Conservation (phyloP, 148 eudicot genomes). For the Nepenthes gracilis region DNA sequence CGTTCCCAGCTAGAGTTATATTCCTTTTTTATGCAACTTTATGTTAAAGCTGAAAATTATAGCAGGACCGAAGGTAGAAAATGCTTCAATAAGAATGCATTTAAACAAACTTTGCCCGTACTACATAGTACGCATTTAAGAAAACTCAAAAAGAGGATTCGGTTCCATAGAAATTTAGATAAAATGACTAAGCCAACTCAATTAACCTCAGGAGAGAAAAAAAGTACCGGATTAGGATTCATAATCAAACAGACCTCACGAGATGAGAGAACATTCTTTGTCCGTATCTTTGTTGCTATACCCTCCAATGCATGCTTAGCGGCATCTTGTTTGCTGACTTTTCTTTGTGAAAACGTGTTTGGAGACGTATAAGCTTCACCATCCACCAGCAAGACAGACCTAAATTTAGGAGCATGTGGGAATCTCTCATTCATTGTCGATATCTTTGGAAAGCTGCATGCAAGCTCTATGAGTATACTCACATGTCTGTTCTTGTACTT, state of each 20-base stretch:
- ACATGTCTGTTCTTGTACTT: constrained; percentile 25
- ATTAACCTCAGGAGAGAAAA: too few species aligned
- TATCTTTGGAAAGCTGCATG: constrained; percentile 34
- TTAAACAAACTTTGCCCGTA: too few species aligned
- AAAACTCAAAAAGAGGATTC: too few species aligned
- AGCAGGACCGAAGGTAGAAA: too few species aligned
- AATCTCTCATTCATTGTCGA: constrained; percentile 22
- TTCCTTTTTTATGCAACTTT: too few species aligned
- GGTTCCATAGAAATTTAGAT: too few species aligned
- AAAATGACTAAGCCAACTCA: too few species aligned
- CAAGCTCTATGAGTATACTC: constrained; percentile 20
- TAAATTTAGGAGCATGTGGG: constrained; percentile 22
- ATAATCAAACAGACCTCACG: constrained; percentile 23
- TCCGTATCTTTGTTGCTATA: constrained; percentile 19
- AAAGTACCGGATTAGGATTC: too few species aligned
- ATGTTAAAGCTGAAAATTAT: too few species aligned
- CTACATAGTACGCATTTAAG: too few species aligned
- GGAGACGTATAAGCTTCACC: constrained; percentile 29
- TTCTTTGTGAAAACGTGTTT: constrained; percentile 15
- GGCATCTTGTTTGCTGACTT: constrained; percentile 49
- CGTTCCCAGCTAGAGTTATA: too few species aligned
- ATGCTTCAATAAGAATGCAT: too few species aligned
- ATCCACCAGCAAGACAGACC: constrained; percentile 38
- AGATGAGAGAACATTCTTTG: constrained; percentile 20
- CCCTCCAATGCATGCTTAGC: constrained; percentile 39